A percentile compares a stretch with the other conserved stretches of the same genome.
phyloP scores from a whole-genome alignment of 2,329 filamentous ascomycete species.

The Venturia nashicola region DNA sequence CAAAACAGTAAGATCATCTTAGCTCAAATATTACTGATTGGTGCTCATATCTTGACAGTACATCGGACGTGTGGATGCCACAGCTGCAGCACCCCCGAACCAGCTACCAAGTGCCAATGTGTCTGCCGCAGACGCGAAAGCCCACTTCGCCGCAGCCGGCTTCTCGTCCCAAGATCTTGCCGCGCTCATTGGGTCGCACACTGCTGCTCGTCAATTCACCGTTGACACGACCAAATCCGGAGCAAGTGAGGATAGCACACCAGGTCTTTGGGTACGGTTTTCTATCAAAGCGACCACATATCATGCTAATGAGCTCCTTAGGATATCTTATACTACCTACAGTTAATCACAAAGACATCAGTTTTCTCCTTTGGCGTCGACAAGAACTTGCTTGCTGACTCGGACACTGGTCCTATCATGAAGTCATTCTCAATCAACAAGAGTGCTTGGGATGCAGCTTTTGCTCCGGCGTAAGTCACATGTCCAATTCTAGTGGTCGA shows the following conservation, averaged over 20 bases:
- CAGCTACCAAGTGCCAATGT: conserved; percentile 23
- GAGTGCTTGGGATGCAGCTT: not conserved
- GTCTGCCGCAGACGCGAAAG: conserved; percentile 30
- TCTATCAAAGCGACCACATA: not conserved
- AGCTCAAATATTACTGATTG: not conserved
- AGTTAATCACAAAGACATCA: not conserved
- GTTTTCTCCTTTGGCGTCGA: not conserved
- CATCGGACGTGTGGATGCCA: conserved; percentile 13
- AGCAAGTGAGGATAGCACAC: conserved; percentile 10
- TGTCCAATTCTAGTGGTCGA: not conserved
- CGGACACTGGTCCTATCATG: not conserved
- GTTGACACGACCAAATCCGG: conserved; percentile 24
- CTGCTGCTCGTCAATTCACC: conserved; percentile 35
- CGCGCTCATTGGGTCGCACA: conserved; percentile 44
- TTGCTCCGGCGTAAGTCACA: not conserved
- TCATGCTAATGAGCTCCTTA: not conserved
- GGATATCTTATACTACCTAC: not conserved
- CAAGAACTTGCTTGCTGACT: not conserved
- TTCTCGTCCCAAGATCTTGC: conserved; percentile 38
- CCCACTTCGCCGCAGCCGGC: conserved; percentile 38
- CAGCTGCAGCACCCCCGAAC: conserved; percentile 5
- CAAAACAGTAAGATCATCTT: conserved; percentile 16
- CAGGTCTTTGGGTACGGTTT: conserved; percentile 10
- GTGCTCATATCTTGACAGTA: conserved; percentile 15
- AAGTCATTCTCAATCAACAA: not conserved